Conservation (phyloP, 192 early-diverging fungal species). For the Polychytrium aggregatum region DNA sequence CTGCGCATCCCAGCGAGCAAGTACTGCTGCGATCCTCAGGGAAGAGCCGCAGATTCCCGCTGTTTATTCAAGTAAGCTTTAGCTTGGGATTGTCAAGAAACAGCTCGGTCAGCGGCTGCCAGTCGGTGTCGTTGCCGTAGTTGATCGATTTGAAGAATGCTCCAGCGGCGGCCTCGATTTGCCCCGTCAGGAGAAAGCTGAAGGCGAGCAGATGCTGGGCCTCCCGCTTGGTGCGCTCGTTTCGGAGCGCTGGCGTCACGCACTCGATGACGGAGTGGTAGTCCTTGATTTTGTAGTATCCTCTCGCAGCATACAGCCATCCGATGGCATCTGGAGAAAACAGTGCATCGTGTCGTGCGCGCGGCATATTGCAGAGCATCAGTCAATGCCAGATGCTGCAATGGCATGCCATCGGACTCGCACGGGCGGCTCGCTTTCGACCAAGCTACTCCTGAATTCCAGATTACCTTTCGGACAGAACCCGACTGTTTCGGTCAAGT, state of each 20-base stretch:
- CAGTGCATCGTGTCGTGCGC: neutral
- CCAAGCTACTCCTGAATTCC: neutral
- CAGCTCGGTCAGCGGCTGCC: slow-evolving; percentile 48
- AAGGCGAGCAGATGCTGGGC: slow-evolving; percentile 51
- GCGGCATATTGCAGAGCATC: neutral
- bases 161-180: slow-evolving; percentile 44
- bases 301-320: slow-evolving; percentile 51
- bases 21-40: no score
- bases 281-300: slow-evolving; percentile 50
- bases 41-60: neutral
- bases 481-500: slow-evolving; percentile 32
- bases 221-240: slow-evolving; percentile 48
- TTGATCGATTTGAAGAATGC: slow-evolving; percentile 50
- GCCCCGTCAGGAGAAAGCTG: slow-evolving; percentile 41
- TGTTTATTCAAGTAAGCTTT: slow-evolving; percentile 27
- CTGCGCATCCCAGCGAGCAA: no score
- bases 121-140: slow-evolving; percentile 52
- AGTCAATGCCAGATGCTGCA: neutral
- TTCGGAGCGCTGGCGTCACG: slow-evolving; percentile 46
- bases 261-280: slow-evolving; percentile 54
- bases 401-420: neutral
- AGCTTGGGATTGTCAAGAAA: slow-evolving; percentile 41
- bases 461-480: slow-evolving; percentile 50
- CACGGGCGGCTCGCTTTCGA: neutral
- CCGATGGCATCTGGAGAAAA: slow-evolving; percentile 34